A percentile compares a stretch with the other conserved stretches of the same genome.
Conservation (phyloP, 768 basidiomycete genomes). For the Lyophyllum semitale region DNA sequence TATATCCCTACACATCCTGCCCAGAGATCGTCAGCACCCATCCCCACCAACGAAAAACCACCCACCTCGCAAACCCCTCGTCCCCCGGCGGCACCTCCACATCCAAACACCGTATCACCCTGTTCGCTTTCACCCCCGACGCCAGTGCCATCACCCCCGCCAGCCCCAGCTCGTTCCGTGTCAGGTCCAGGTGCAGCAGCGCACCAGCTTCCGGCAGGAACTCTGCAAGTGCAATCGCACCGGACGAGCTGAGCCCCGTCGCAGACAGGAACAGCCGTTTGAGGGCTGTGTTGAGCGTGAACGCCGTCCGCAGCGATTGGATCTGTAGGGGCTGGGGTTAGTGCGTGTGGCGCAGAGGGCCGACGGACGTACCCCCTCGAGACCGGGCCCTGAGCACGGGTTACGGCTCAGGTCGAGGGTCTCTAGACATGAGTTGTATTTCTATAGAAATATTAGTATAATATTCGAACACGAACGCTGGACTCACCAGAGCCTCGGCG, state of each 20-base stretch:
- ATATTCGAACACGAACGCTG: no score
- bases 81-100: conserved; percentile 87
- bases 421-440: conserved; percentile 93
- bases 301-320: conserved; percentile 87
- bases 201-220: conserved; percentile 90
- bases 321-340: conserved; percentile 44
- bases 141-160: conserved; percentile 93
- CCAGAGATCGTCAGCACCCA: conserved; percentile 3
- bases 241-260: conserved; percentile 76
- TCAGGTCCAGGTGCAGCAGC: conserved; percentile 90
- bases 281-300: conserved; percentile 88
- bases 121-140: conserved; percentile 82
- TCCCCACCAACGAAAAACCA: no score
- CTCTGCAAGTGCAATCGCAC: conserved; percentile 94
- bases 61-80: conserved; percentile 73
- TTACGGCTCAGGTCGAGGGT: conserved; percentile 93
- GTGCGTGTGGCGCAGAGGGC: no score
- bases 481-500: conserved; percentile 84
- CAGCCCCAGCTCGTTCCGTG: conserved; percentile 78
- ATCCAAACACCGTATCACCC: conserved; percentile 89
- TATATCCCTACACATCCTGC: conserved; percentile 83
- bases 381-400: conserved; percentile 85
- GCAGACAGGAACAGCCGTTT: conserved; percentile 91
- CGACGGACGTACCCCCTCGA: conserved; percentile 85
- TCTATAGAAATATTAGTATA: no score